Evolutionary conservation across 2,329 filamentous ascomycete genomes (phyloP), one percentile per base, ranked within the genome.

Genomic region (Apiospora pterosperma): DNA sequence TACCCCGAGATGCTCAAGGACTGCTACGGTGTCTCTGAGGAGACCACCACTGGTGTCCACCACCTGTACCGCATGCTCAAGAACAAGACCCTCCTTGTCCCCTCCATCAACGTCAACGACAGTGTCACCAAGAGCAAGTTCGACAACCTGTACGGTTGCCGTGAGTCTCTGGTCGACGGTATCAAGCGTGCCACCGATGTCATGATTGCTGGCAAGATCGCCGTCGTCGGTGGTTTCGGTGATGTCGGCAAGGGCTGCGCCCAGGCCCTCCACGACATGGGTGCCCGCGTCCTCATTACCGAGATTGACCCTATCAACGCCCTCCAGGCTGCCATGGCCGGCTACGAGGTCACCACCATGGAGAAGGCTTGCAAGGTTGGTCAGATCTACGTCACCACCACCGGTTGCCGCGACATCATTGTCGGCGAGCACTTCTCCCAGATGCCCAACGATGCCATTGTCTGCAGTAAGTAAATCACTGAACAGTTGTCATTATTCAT

Each of bases 111-210:
- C 83, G 95, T 99, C 88, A 98, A 99, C 86, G 95, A 99, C 90
- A 94, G 92, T 66, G 95, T 99, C 79, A 99, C 96, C 83, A 99
- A 98, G 91, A 97, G 93, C 84, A 99, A 99, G 89, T 99, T 99
- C 81, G 96, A 98, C 89, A 99, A 99, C 90, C 85, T 98, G 72
- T 99, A 98, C 89, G 95, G 96, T 78, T 98, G 96, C 93, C 91
- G 93, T 80, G 96, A 98, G 87, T 97, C 95, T 70, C 91, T 99
- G 75, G 90, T 99, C 77, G 96, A 99, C 81, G 96, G 96, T 81
- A 98, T 99, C 90, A 99, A 98, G 92, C 95, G 95, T 85, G 95
- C 96, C 75, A 99, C 96, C 81, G 95, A 99, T 86, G 96, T 98
- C 83, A 99, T 99, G 96, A 95, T 98, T 87, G 96, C 96, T 78